These are phyloP conservation scores for Roridomyces roridus DNA, from an alignment of 768 basidiomycete species.

Conservation along the genomic window DNA sequence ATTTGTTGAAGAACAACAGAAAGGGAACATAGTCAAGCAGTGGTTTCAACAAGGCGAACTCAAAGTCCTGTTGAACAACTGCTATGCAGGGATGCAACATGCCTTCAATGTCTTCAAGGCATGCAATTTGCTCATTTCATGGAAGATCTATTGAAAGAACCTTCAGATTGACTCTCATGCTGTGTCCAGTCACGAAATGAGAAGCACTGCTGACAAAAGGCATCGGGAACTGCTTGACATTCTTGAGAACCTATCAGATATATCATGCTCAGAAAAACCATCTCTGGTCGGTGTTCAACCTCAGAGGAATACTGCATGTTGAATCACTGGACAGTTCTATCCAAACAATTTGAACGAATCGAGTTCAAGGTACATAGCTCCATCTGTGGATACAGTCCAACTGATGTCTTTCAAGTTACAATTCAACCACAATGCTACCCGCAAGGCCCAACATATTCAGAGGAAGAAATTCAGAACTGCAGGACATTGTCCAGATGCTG, in stretches of 20 bases:
- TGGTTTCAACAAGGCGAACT: not conserved
- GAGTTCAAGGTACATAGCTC: not conserved
- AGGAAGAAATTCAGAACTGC: not conserved
- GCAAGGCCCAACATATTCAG: not conserved
- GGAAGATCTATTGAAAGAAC: not conserved
- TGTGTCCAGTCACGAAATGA: not conserved
- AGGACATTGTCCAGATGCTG: not conserved
- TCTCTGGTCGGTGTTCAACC: constrained; percentile 1
- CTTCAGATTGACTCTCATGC: not conserved
- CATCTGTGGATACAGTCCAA: no score
- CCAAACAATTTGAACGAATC: not conserved
- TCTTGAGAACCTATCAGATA: not conserved
- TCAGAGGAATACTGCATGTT: no score
- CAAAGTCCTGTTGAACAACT: not conserved
- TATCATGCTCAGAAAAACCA: not conserved
- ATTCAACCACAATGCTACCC: not conserved
- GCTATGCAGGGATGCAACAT: not conserved
- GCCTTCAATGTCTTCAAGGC: not conserved
- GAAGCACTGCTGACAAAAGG: not conserved
- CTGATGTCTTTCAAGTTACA: no score
- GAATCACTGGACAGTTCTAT: not conserved
- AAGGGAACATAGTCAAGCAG: not conserved
- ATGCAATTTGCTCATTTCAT: not conserved
- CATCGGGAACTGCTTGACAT: constrained; percentile 2
- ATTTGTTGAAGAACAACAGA: constrained; percentile 4